Base-by-base conservation (phyloP, 1,284 basidiomycete genomes). In the Malassezia caprae region DNA sequence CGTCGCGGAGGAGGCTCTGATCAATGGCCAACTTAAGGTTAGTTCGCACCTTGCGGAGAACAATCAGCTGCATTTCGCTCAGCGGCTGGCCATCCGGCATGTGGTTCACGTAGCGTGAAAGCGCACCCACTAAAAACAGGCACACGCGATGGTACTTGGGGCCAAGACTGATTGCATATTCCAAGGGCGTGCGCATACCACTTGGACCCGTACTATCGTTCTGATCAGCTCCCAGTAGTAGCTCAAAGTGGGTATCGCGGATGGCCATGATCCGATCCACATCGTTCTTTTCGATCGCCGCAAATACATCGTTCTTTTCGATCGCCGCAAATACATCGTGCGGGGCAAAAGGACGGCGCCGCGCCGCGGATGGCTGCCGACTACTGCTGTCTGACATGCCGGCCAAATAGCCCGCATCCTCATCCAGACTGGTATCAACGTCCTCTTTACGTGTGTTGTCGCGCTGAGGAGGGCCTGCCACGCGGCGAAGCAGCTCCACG, bases 1-100 rank as follows among this genome's bases (percentile, higher is more conserved):
- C 68, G 26, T 67, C 65, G n/a, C 52, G 53, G 21, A 54, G 53
- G 11, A 73, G 56, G 44, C 69, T 72, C 44, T 64, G 59, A 40
- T 71, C 69, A 23, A 71, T 67, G 2, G 64, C 71, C 5, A 73
- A 55, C 43, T 73, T 73, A 43, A 73, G 60, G 19, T 70, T 72
- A 17, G 63, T 52, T 4, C 67, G 49, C 11, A 73, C 56, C 58
- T 71, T 72, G 28, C 69, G 58, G 26, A 73, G 56, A 4, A 64
- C 48, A 12, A 51, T 27, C 53, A 60, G 49, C 35, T 54, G 56
- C 23, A 26, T 17, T 7, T 59, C 35, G 41, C 64, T 61, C 7
- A 28, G 23, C 8, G 46, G 46, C 19, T 64, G 61, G 40, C 63
- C 67, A n/a, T 69, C 69, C 1, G 71, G 69, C 10, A 73, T 60